These are phyloP conservation scores for Acanthochlamys bracteata DNA, from an alignment of 106 monocot genomes.

Conservation along the genomic window DNA sequence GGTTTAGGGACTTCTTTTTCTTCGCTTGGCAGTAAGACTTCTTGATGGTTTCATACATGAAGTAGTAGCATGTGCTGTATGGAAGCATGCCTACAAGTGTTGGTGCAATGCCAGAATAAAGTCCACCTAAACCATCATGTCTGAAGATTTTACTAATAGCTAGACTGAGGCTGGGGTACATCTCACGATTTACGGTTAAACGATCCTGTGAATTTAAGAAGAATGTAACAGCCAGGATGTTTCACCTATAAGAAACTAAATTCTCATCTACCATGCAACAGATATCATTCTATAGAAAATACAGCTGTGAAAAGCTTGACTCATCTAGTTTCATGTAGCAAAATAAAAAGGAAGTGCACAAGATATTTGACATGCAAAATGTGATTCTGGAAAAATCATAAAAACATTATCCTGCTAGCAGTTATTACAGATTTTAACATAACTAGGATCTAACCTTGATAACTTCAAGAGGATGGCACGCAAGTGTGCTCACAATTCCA, in stretches of 20 bases:
- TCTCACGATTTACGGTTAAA: slow-evolving; percentile 57
- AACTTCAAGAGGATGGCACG: slow-evolving; percentile 95
- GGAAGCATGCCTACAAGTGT: slow-evolving; percentile 93
- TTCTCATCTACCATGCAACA: too few species aligned
- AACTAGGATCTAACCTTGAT: slow-evolving; percentile 49
- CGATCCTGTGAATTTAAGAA: slow-evolving; percentile 47
- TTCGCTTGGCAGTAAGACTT: slow-evolving; percentile 60
- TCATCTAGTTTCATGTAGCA: too few species aligned
- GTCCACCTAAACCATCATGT: slow-evolving; percentile 61
- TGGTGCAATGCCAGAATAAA: slow-evolving; percentile 80
- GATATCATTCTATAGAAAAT: too few species aligned
- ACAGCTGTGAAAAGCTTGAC: too few species aligned
- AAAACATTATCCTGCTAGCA: not conserved
- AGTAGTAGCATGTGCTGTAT: slow-evolving; percentile 95
- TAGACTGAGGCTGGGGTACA: slow-evolving; percentile 63
- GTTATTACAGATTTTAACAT: not conserved
- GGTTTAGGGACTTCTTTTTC: slow-evolving; percentile 53
- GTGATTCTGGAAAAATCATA: not conserved
- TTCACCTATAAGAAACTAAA: too few species aligned
- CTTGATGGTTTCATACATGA: slow-evolving; percentile 89
- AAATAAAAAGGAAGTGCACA: too few species aligned
- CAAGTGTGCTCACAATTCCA: slow-evolving; percentile 78
- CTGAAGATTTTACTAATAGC: slow-evolving; percentile 60
- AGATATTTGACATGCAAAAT: too few species aligned
- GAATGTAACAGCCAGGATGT: too few species aligned